phyloP scores from a whole-genome alignment of 805 yeast genomes.

The Sugiyamaella qingdaonensis region DNA sequence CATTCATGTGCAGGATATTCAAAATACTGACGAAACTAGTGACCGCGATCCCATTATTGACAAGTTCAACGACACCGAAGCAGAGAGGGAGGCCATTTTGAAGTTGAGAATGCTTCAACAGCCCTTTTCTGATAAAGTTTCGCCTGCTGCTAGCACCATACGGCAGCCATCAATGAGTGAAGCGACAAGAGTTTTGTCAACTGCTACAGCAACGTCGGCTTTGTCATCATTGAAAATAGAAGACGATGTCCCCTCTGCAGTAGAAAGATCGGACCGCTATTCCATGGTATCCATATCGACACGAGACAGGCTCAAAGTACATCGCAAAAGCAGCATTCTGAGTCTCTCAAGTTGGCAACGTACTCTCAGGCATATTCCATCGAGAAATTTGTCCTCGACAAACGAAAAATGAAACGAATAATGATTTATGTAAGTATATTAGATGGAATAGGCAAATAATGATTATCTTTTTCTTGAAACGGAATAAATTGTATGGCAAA shows the following conservation, averaged over 20 bases:
- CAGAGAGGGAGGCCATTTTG: neutral
- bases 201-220: neutral
- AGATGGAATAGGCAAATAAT: neutral
- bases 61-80: conserved; percentile 5
- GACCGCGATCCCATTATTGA: conserved; percentile 16
- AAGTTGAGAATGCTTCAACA: conserved; percentile 10
- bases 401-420: neutral
- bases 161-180: neutral
- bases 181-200: neutral
- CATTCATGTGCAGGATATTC: conserved; percentile 13
- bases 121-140: neutral
- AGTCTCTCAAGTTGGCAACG: conserved; percentile 17
- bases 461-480: neutral
- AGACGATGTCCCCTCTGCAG: neutral
- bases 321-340: conserved; percentile 15
- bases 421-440: neutral
- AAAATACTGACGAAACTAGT: conserved; percentile 5
- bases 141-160: neutral
- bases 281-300: neutral
- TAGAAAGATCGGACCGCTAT: neutral
- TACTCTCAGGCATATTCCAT: neutral
- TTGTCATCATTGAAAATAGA: neutral
- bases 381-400: neutral
- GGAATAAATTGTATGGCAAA: neutral
- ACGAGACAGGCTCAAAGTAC: neutral